A percentile compares a stretch with the other conserved stretches of the same genome.
Evolutionary conservation across 73 alveolate genomes (phyloP).

Genomic region (Paramecium sonneborni): DNA sequence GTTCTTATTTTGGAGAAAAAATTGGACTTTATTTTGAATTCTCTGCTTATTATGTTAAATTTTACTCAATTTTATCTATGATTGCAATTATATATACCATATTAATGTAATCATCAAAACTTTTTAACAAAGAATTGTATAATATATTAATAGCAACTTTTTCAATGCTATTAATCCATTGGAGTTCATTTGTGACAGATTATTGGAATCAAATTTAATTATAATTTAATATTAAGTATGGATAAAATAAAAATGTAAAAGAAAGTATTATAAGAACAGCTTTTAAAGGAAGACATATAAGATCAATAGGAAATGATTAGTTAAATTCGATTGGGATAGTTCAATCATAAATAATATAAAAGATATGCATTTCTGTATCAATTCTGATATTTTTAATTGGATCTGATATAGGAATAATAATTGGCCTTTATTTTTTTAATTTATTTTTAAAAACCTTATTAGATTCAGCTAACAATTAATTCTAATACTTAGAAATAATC

Average conservation of each 20-base stretch:
- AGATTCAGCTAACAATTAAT: not conserved
- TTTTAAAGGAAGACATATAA: not conserved
- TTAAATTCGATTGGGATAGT: not conserved
- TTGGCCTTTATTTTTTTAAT: not conserved
- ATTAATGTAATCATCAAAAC: not conserved
- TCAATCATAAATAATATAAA: not conserved
- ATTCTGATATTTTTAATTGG: not conserved
- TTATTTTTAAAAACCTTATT: not conserved
- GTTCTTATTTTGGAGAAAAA: slow-evolving; percentile 17
- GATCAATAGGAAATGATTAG: slow-evolving; percentile 32
- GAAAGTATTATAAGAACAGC: not conserved
- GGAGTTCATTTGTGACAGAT: not conserved
- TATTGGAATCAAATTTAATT: not conserved
- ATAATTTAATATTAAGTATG: not conserved
- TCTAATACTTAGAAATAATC: not conserved
- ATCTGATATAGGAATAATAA: not conserved
- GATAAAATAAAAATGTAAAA: not conserved
- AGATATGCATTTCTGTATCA: not conserved
- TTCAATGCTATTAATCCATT: not conserved
- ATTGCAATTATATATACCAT: not conserved
- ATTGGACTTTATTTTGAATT: slow-evolving; percentile 27
- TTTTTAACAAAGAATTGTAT: not conserved
- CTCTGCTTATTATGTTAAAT: not conserved
- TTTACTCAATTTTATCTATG: not conserved
- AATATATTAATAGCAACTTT: not conserved